These are phyloP conservation scores for Mortierella alpina DNA, from an alignment of 192 early-diverging fungal genomes.

Conservation along the genomic window DNA sequence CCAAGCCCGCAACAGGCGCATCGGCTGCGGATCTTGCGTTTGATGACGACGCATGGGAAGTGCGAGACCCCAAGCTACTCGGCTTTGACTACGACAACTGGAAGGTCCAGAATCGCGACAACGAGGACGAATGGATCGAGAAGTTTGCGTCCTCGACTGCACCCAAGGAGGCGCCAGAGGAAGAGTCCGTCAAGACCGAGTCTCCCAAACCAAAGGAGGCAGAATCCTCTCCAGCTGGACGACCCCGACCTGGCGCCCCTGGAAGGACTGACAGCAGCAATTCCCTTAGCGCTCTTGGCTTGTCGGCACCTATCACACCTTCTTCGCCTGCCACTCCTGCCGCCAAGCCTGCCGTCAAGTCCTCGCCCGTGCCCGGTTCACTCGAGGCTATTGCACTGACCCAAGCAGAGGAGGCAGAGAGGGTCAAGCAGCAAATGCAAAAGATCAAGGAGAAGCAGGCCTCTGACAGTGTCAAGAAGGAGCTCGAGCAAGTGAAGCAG, in stretches of 20 bases:
- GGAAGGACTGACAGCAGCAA: conserved; percentile 45
- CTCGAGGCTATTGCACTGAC: conserved; percentile 21
- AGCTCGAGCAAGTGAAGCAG: conserved; percentile 34
- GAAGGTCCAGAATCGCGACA: conserved; percentile 53
- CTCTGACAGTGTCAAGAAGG: conserved; percentile 34
- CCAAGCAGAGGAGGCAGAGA: conserved; percentile 47
- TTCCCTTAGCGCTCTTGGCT: conserved; percentile 29
- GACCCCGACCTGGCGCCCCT: conserved; percentile 45
- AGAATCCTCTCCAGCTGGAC: conserved; percentile 40
- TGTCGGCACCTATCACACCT: conserved; percentile 26
- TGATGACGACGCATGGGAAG: conserved; percentile 67
- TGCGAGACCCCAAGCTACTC: conserved; percentile 45
- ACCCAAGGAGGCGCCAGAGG: conserved; percentile 20
- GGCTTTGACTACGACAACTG: conserved; percentile 54
- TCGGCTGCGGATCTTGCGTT: conserved; percentile 54
- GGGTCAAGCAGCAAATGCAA: conserved; percentile 35
- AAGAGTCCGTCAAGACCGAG: conserved; percentile 24
- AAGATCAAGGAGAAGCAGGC: conserved; percentile 41
- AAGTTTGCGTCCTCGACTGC: conserved; percentile 30
- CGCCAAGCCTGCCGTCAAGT: conserved; percentile 17
- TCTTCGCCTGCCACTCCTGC: conserved; percentile 18
- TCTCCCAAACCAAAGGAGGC: conserved; percentile 37
- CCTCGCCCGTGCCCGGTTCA: conserved; percentile 37
- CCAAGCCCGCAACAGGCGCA: conserved; percentile 29
- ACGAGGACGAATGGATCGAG: conserved; percentile 48